These are phyloP conservation scores for Rutidosis leptorrhynchoides DNA, from an alignment of 129 eudicot genomes.

Conservation along the genomic window DNA sequence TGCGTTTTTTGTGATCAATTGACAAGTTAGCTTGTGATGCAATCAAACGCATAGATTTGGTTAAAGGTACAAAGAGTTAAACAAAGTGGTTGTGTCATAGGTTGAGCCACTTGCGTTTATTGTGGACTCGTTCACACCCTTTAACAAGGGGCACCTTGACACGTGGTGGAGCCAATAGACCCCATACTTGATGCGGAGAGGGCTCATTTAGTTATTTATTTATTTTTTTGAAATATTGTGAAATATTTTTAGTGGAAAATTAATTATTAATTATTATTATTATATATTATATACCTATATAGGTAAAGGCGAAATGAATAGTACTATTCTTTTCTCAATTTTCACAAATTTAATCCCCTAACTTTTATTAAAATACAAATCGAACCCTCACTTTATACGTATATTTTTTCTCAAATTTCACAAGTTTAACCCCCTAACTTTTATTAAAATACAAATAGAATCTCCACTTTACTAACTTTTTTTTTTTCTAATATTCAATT, in stretches of 20 bases:
- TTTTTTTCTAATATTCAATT: too few species aligned
- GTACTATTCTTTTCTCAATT: too few species aligned
- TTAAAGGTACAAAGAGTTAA: not conserved
- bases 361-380: too few species aligned
- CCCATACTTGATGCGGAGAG: constrained; percentile 6
- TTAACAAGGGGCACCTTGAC: constrained; percentile 6
- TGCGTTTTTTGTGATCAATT: not conserved
- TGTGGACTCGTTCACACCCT: not conserved
- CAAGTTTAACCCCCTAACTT: too few species aligned
- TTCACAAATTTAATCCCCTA: too few species aligned
- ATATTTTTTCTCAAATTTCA: too few species aligned
- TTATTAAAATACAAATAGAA: too few species aligned
- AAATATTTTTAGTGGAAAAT: not conserved
- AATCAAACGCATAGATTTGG: not conserved
- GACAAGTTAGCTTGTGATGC: not conserved
- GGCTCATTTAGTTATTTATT: not conserved
- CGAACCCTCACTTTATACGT: too few species aligned
- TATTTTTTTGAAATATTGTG: not conserved
- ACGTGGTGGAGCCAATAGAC: constrained; percentile 18
- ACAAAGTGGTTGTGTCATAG: not conserved
- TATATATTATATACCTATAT: too few species aligned
- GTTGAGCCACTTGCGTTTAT: constrained; percentile 19
- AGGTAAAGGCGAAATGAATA: too few species aligned
- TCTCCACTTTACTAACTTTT: too few species aligned
- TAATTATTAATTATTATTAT: not conserved